These are phyloP conservation scores for Globisporangium polare DNA, from an alignment of 352 stramenopile genomes.

Conservation along the genomic window DNA sequence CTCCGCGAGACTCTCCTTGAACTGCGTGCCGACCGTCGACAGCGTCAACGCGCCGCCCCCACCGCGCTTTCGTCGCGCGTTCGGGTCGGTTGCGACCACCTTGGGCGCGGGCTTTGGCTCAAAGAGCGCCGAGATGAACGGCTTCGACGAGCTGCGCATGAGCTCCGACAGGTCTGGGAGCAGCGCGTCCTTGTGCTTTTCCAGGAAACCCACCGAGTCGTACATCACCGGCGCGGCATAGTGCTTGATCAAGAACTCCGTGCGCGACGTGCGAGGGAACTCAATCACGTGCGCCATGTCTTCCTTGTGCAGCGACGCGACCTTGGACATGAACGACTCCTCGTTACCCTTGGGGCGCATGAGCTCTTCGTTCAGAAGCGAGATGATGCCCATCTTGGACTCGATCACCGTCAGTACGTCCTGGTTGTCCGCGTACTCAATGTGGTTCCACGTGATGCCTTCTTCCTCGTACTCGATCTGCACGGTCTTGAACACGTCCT, in stretches of 20 bases:
- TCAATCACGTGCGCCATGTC: constrained; percentile 83
- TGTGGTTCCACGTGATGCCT: constrained; percentile 89
- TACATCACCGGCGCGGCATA: constrained; percentile 95
- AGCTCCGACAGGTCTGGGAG: constrained; percentile 92
- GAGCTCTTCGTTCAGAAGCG: constrained; percentile 88
- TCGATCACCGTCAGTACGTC: constrained; percentile 87
- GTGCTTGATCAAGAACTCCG: constrained; percentile 93
- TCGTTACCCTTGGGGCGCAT: constrained; percentile 86
- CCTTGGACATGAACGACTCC: constrained; percentile 83
- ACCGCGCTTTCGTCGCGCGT: constrained; percentile 43
- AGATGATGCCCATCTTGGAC: constrained; percentile 86
- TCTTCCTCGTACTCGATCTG: constrained; percentile 96
- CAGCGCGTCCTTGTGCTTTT: constrained; percentile 96
- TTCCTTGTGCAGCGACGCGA: constrained; percentile 80
- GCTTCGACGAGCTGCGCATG: constrained; percentile 72
- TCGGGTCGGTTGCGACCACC: constrained; percentile 24
- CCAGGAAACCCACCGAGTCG: constrained; percentile 91
- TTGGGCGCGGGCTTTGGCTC: constrained; percentile 55
- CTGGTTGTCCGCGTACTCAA: constrained; percentile 90
- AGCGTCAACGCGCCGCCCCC: constrained; percentile 59
- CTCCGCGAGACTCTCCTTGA: constrained; percentile 91
- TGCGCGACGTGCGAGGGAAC: constrained; percentile 79
- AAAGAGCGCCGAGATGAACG: constrained; percentile 72
- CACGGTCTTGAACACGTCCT: constrained; percentile 89
- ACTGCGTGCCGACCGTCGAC: constrained; percentile 86